Evolutionary conservation across 164 flowering plant genomes (phyloP), one percentile per base, ranked within the genome.

Genomic region (Tetrastigma voinierianum): DNA sequence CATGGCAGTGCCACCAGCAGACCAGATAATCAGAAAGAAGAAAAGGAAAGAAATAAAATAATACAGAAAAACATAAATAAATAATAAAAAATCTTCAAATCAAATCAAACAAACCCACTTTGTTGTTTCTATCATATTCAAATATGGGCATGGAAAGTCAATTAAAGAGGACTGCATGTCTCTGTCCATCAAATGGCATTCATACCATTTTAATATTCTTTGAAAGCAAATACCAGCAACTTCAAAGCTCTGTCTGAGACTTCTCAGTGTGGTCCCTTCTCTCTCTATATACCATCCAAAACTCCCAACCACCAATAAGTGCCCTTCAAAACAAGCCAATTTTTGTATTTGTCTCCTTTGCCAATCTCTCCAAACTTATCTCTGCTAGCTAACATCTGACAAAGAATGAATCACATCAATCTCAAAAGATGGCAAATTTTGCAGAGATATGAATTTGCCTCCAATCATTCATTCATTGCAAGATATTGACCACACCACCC

Each of bases 121-220:
- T 32, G 6, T 32, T 9, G 25, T 20, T 55, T 18, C 21, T 21
- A 20, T 10, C 32, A 55, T 21, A 55, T 55, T 2, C 9, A 49
- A 17, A 48, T 44, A 20, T 24, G 53, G 56, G 46, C 54, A 15
- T 23, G 15, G 16, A 24, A 25, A 61, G 49, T 56, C 72, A 69
- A 56, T 64, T 17, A 57, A 66, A 2, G 46, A 45, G 9, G 64
- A 13, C 20, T 61, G 3, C 16, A 47, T 65, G 73, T 72, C 79
- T 15, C 13, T 57, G 45, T 68, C 76, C 61, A 54, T 72, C 69
- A 72, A 73, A 74, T 72, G 79, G n/a, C n/a, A 69, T 72, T 12
- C 61, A 66, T 70, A 43, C 57, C 68, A 57, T 56, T 44, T 48
- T 20, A 55, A 62, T 44, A 58, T 53, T 61, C 58, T 61, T 14